These are phyloP conservation scores for Kwoniella bestiolae DNA, from an alignment of 768 basidiomycete genomes.

Conservation along the genomic window DNA sequence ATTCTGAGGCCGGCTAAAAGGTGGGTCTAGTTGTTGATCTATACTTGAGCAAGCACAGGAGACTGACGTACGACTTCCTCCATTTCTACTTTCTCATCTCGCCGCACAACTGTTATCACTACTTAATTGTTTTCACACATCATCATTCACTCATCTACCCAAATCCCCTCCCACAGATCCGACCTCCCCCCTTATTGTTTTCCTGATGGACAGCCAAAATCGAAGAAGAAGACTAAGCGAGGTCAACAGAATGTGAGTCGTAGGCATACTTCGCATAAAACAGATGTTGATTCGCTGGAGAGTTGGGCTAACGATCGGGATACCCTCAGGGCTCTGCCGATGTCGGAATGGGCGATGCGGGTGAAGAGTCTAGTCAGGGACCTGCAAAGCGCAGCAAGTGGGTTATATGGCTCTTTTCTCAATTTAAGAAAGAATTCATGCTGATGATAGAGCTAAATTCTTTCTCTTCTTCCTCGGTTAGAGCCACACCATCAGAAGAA, in stretches of 20 bases:
- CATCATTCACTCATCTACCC: neutral
- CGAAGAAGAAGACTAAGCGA: constrained; percentile 51
- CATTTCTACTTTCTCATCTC: neutral
- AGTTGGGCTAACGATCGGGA: too few species aligned
- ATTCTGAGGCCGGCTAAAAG: constrained; percentile 90
- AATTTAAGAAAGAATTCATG: too few species aligned
- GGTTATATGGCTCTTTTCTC: neutral
- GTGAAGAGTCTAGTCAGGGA: constrained; percentile 37
- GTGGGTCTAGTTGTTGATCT: too few species aligned
- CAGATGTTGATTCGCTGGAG: too few species aligned
- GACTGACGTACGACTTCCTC: too few species aligned
- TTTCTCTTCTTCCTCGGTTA: constrained; percentile 1
- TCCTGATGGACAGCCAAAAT: constrained; percentile 51
- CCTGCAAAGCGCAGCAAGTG: constrained; percentile 51
- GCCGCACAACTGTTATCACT: neutral
- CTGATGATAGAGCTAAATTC: neutral
- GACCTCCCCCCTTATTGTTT: constrained; percentile 51
- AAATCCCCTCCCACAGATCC: constrained; percentile 22
- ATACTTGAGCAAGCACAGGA: too few species aligned
- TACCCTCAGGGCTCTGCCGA: constrained; percentile 26
- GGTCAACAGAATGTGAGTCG: constrained; percentile 38
- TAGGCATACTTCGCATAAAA: too few species aligned
- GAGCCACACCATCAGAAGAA: constrained; percentile 35
- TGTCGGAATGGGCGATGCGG: constrained; percentile 38
- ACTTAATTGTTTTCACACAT: neutral